Evolutionary conservation across 1,139 yeast species (phyloP).

Genomic region (Blastobotrys elegans): DNA sequence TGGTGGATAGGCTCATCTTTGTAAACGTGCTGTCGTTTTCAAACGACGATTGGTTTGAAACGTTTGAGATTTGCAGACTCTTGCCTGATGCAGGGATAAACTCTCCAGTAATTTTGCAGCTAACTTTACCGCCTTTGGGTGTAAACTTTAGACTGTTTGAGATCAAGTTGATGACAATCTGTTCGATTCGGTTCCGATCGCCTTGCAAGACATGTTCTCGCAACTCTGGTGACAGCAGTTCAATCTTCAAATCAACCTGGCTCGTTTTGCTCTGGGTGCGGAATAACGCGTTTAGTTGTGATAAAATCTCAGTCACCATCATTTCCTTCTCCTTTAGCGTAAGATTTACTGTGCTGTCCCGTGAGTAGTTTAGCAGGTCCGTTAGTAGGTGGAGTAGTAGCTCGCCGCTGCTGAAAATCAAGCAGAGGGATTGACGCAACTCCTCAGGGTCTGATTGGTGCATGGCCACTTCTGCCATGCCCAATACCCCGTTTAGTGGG

Average conservation of each 20-base stretch:
- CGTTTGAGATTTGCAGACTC: not conserved
- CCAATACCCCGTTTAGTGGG: constrained; percentile 86
- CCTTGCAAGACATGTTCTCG: constrained; percentile 59
- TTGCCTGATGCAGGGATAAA: not conserved
- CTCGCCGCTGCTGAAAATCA: constrained; percentile 86
- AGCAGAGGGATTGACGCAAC: constrained; percentile 64
- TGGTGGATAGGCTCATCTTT: constrained; percentile 10
- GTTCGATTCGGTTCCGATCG: constrained; percentile 89
- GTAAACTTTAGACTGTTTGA: constrained; percentile 89
- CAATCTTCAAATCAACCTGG: constrained; percentile 45
- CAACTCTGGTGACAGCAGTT: constrained; percentile 40
- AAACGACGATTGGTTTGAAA: constrained; percentile 7
- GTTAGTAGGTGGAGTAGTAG: constrained; percentile 76
- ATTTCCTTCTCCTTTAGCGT: constrained; percentile 77
- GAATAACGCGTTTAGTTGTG: constrained; percentile 84
- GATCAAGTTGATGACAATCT: constrained; percentile 86
- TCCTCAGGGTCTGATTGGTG: constrained; percentile 68
- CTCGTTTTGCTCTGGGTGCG: constrained; percentile 78
- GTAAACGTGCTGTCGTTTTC: constrained; percentile 17
- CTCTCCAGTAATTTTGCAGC: constrained; percentile 20
- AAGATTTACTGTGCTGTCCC: constrained; percentile 59
- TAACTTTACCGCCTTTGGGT: constrained; percentile 79
- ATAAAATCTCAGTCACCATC: constrained; percentile 63
- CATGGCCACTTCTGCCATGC: constrained; percentile 92
- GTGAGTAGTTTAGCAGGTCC: constrained; percentile 79